Evolutionary conservation across 768 basidiomycete species (phyloP).

Genomic region (Candolleomyces aberdarensis): DNA sequence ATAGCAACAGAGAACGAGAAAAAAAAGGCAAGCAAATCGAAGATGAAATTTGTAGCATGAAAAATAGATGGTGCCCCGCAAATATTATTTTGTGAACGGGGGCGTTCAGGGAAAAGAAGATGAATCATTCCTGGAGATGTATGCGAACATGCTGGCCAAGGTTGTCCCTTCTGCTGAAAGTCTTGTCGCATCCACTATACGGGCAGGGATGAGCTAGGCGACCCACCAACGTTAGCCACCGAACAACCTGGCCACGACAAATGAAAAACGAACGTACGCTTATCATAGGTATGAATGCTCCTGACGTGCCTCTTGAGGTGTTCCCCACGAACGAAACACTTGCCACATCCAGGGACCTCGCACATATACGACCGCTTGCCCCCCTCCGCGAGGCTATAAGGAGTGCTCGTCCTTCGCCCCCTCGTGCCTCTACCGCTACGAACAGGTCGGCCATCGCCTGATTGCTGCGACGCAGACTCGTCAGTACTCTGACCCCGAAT

Average conservation of each 20-base stretch:
- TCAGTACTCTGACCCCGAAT: neutral
- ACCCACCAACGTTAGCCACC: neutral
- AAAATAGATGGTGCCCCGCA: too few species aligned
- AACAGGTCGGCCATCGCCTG: neutral
- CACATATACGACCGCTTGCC: constrained; percentile 59
- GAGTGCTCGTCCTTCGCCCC: constrained; percentile 13
- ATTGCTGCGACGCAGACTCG: neutral
- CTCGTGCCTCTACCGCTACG: constrained; percentile 2
- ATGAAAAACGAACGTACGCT: constrained; percentile 51
- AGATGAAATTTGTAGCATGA: too few species aligned
- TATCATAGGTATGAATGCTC: constrained; percentile 80
- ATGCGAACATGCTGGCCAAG: constrained; percentile 70
- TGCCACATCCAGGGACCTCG: constrained; percentile 67
- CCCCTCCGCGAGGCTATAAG: constrained; percentile 15
- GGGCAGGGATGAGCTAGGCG: constrained; percentile 55
- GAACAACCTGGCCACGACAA: neutral
- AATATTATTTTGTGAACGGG: too few species aligned
- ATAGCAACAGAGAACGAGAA: neutral
- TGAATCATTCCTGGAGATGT: constrained; percentile 35
- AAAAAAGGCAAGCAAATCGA: neutral
- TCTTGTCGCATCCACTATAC: constrained; percentile 61
- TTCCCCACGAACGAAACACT: constrained; percentile 76
- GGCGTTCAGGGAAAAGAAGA: neutral
- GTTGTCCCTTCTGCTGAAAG: constrained; percentile 76
- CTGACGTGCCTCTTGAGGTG: constrained; percentile 81